These are phyloP conservation scores for Kregervanrija fluxuum DNA, from an alignment of 805 yeast genomes.

Conservation along the genomic window DNA sequence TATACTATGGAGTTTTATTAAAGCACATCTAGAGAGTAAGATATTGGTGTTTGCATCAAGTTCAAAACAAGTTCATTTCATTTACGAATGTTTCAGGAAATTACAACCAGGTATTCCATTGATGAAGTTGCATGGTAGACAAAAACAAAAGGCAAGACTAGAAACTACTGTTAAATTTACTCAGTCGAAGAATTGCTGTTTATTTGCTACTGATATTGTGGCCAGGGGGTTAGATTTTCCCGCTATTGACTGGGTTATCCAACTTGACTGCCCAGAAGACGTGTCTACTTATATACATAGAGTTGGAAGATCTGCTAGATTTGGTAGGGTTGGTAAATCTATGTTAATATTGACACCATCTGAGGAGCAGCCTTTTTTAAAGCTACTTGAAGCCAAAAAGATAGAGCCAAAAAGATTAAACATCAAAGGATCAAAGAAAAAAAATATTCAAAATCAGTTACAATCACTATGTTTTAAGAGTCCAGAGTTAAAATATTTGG, in stretches of 20 bases:
- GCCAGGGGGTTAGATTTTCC: slow-evolving; percentile 93
- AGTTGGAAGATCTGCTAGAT: slow-evolving; percentile 86
- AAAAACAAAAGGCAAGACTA: slow-evolving; percentile 80
- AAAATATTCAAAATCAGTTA: slow-evolving; percentile 71
- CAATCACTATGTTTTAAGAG: slow-evolving; percentile 88
- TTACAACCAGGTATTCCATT: slow-evolving; percentile 89
- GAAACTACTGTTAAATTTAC: slow-evolving; percentile 77
- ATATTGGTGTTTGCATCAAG: slow-evolving; percentile 80
- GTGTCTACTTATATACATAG: slow-evolving; percentile 84
- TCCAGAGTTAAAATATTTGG: slow-evolving; percentile 86
- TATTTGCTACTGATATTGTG: slow-evolving; percentile 85
- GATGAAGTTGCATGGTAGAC: slow-evolving; percentile 81
- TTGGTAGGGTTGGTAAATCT: slow-evolving; percentile 78
- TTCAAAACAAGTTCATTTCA: slow-evolving; percentile 85
- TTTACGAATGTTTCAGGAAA: slow-evolving; percentile 78
- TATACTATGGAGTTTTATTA: slow-evolving; percentile 76
- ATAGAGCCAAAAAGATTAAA: slow-evolving; percentile 68
- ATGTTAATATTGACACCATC: slow-evolving; percentile 75
- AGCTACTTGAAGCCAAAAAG: slow-evolving; percentile 50
- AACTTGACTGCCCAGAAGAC: slow-evolving; percentile 88
- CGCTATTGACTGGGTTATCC: slow-evolving; percentile 91
- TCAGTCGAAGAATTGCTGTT: slow-evolving; percentile 70
- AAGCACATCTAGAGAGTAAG: slow-evolving; percentile 73
- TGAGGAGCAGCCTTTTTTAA: slow-evolving; percentile 73
- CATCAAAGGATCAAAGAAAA: slow-evolving; percentile 66